phyloP scores from a whole-genome alignment of 73 alveolate genomes.

The Symbiodinium pilosum region DNA sequence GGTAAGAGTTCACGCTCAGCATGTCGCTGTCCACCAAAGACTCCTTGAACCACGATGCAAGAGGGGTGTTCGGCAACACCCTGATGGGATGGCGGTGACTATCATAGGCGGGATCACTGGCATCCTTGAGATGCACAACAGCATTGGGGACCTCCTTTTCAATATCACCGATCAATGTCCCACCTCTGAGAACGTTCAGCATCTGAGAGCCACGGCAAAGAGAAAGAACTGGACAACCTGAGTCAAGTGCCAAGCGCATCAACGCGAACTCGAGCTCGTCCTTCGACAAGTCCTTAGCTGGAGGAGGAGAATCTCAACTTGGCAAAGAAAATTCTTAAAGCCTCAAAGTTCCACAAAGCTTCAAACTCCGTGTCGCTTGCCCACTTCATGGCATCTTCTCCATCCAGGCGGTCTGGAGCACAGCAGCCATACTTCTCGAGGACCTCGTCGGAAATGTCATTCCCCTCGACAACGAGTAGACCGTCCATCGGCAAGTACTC shows the following conservation, averaged over 20 bases:
- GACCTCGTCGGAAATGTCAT: constrained; percentile 83
- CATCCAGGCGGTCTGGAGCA: constrained; percentile 10
- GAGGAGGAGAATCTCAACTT: too few relatives aligned
- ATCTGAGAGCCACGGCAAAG: constrained; percentile 90
- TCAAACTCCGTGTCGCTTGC: not conserved
- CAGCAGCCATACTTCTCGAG: constrained; percentile 5
- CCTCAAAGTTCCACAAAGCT: too few relatives aligned
- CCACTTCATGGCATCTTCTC: constrained; percentile 26
- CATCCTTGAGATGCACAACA: constrained; percentile 47
- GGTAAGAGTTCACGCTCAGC: constrained; percentile 31
- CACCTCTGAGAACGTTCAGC: constrained; percentile 81
- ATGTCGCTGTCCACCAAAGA: not conserved
- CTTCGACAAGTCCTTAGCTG: constrained; percentile 46
- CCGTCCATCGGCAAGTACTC: constrained; percentile 90
- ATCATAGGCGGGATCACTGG: constrained; percentile 73
- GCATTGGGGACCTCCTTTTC: constrained; percentile 31
- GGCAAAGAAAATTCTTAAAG: too few relatives aligned
- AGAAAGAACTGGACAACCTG: constrained; percentile 75
- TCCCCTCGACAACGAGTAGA: constrained; percentile 81
- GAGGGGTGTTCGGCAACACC: constrained; percentile 18
- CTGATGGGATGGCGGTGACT: constrained; percentile 34
- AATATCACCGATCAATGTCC: constrained; percentile 59
- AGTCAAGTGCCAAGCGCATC: constrained; percentile 70
- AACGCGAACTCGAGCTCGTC: constrained; percentile 74
- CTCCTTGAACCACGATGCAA: not conserved